These are phyloP conservation scores for Coemansia pectinata DNA, from an alignment of 192 early-diverging fungal species.

Conservation along the genomic window DNA sequence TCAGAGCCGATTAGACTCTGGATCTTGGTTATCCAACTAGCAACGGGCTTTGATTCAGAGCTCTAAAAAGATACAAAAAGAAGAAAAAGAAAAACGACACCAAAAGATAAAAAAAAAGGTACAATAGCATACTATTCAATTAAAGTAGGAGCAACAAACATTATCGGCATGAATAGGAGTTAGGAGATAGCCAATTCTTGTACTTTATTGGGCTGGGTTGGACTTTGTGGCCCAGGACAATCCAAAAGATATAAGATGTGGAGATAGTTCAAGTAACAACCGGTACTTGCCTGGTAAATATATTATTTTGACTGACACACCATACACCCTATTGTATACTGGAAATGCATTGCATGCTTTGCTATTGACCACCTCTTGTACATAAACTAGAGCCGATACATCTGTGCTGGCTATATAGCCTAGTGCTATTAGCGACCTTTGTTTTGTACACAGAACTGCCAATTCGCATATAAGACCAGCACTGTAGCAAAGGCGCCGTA, in stretches of 20 bases:
- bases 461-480: no score
- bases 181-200: background rate
- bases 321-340: no score
- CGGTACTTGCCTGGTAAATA: background rate
- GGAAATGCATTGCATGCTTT: no score
- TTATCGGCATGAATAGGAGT: background rate
- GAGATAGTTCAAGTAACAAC: background rate
- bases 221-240: background rate
- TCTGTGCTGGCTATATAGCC: no score
- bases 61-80: background rate
- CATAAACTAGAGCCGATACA: no score
- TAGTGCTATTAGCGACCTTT: no score
- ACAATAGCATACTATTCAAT: background rate
- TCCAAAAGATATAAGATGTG: background rate
- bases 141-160: background rate
- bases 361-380: no score
- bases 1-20: background rate
- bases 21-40: background rate
- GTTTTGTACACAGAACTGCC: no score
- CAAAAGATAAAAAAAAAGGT: background rate
- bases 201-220: no score
- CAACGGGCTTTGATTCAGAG: background rate
- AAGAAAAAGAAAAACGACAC: background rate
- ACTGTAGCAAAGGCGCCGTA: no score
- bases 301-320: background rate